phyloP scores from a whole-genome alignment of 306 rosid species.

The Argentina anserina region DNA sequence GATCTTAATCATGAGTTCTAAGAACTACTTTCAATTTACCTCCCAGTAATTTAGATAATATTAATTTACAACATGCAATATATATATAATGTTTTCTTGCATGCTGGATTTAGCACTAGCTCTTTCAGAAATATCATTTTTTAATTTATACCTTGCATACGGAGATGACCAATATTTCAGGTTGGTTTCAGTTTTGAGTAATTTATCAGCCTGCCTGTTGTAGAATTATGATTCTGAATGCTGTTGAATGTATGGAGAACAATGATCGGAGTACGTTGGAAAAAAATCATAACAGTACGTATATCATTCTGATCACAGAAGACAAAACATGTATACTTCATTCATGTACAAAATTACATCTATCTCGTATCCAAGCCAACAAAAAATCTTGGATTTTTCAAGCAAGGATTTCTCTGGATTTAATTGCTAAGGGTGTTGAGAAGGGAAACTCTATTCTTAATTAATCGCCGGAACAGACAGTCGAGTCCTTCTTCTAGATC shows the following conservation, averaged over 20 bases:
- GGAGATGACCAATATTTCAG: not conserved
- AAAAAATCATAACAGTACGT: too few relatives aligned
- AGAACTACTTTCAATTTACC: not conserved
- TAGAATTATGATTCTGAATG: not conserved
- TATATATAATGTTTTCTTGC: not conserved
- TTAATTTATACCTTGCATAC: too few relatives aligned
- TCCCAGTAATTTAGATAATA: not conserved
- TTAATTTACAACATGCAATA: not conserved
- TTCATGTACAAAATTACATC: slow-evolving; percentile 25
- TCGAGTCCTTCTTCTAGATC: slow-evolving; percentile 42
- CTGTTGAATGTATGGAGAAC: not conserved
- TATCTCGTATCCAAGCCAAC: slow-evolving; percentile 6
- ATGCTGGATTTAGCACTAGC: not conserved
- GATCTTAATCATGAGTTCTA: not conserved
- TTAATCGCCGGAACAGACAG: slow-evolving; percentile 37
- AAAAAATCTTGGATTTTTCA: slow-evolving; percentile 22
- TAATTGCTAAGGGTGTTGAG: slow-evolving; percentile 45
- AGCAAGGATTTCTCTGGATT: not conserved
- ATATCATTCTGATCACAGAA: slow-evolving; percentile 1
- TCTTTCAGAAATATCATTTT: too few relatives aligned
- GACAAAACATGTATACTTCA: slow-evolving; percentile 10
- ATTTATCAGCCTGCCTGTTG: not conserved
- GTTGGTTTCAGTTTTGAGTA: not conserved
- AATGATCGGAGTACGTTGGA: too few relatives aligned
- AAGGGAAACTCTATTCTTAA: slow-evolving; percentile 43